These are phyloP conservation scores for Triglochin maritima DNA, from an alignment of 106 monocot genomes.

Conservation along the genomic window DNA sequence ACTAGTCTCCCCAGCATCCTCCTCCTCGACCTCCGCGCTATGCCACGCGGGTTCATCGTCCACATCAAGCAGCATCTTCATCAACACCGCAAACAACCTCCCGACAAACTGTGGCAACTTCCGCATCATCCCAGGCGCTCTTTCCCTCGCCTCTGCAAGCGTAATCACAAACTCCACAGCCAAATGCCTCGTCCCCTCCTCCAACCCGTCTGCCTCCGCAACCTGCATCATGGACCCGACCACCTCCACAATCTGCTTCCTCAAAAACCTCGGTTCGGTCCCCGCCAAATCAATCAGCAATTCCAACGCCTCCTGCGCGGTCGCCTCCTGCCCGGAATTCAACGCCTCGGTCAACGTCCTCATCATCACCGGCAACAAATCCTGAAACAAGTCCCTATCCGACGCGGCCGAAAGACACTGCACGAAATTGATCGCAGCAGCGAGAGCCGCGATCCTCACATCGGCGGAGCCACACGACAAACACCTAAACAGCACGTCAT, in stretches of 20 bases:
- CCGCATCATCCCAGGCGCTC: constrained; percentile 60
- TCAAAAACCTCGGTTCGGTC: constrained; percentile 61
- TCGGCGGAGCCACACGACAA: constrained; percentile 40
- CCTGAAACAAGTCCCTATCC: constrained; percentile 63
- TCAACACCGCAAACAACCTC: constrained; percentile 69
- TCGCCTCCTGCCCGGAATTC: constrained; percentile 70
- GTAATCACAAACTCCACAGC: constrained; percentile 97
- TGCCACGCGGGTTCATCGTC: constrained; percentile 92
- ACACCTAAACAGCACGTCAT: constrained; percentile 3
- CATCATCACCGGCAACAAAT: constrained; percentile 88
- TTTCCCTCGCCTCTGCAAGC: constrained; percentile 79
- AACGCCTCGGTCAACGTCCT: constrained; percentile 65
- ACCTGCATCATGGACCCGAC: constrained; percentile 82
- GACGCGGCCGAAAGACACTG: constrained; percentile 51
- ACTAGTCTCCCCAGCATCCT: constrained; percentile 86
- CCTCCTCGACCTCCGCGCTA: constrained; percentile 61
- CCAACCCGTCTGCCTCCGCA: constrained; percentile 58
- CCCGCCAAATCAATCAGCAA: constrained; percentile 78
- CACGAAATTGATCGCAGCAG: constrained; percentile 66
- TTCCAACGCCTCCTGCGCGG: constrained; percentile 80
- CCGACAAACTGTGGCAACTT: constrained; percentile 72
- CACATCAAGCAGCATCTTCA: constrained; percentile 82
- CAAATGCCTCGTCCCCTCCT: constrained; percentile 86
- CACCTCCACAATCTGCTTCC: constrained; percentile 58
- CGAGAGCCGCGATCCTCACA: constrained; percentile 70